Evolutionary conservation across 2,329 filamentous ascomycete genomes (phyloP).

Genomic region (Diaporthe sp.): DNA sequence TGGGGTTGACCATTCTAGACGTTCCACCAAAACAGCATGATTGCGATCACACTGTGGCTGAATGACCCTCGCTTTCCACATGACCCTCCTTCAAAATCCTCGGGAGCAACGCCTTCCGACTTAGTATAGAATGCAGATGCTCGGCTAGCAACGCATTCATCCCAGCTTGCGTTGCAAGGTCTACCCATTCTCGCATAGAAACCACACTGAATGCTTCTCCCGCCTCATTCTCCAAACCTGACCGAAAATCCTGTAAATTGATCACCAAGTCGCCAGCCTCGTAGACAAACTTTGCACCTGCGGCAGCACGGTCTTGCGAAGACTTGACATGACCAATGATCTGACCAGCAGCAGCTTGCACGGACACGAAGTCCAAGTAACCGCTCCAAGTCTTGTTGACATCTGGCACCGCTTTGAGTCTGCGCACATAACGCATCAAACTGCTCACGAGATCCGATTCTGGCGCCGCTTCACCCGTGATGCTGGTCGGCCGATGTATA

Average conservation of each 20-base stretch:
- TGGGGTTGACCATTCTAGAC: background rate
- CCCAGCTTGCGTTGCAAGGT: background rate
- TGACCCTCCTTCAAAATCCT: background rate
- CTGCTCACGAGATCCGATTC: background rate
- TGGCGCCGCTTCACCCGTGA: conserved; percentile 24
- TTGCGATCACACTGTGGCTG: background rate
- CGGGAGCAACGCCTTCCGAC: background rate
- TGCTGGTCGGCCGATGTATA: conserved; percentile 49
- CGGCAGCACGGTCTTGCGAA: background rate
- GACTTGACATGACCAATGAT: background rate
- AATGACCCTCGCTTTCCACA: background rate
- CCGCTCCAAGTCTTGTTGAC: background rate
- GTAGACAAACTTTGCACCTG: background rate
- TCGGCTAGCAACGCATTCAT: background rate
- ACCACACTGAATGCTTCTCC: background rate
- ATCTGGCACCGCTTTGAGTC: background rate
- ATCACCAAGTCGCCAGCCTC: background rate
- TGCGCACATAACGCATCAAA: background rate
- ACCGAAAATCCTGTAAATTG: background rate
- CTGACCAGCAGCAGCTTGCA: background rate
- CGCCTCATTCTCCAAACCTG: background rate
- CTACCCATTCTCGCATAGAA: background rate
- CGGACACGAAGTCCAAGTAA: background rate
- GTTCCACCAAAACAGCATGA: background rate
- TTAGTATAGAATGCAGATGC: background rate